These are phyloP conservation scores for Termitomyces sp. DNA, from an alignment of 768 basidiomycete genomes.

Conservation along the genomic window DNA sequence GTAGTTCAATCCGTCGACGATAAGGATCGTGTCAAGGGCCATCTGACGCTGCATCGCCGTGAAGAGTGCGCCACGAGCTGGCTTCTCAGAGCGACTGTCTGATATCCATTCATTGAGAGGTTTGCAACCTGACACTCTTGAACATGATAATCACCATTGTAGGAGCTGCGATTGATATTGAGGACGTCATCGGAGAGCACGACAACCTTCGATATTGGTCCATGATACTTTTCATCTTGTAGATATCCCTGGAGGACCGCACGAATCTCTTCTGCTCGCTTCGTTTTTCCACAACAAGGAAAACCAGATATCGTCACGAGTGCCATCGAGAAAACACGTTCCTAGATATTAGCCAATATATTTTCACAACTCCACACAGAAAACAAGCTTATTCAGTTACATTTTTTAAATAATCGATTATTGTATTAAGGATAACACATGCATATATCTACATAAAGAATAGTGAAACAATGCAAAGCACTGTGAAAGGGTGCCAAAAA, in stretches of 20 bases:
- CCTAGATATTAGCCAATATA: too few species aligned
- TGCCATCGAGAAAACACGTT: constrained; percentile 61
- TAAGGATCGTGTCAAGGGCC: constrained; percentile 69
- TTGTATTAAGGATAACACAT: too few species aligned
- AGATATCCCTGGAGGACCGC: constrained; percentile 53
- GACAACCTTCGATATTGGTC: constrained; percentile 41
- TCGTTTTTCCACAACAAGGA: constrained; percentile 85
- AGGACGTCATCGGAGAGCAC: constrained; percentile 76
- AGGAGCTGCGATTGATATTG: constrained; percentile 59
- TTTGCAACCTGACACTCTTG: not conserved
- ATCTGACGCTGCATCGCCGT: constrained; percentile 78
- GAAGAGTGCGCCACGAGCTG: constrained; percentile 80
- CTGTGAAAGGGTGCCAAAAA: constrained; percentile 65
- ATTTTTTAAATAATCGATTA: not conserved
- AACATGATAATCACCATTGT: constrained; percentile 59
- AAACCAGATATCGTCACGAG: constrained; percentile 86
- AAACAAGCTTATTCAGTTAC: too few species aligned
- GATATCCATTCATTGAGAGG: constrained; percentile 1
- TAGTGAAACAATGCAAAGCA: constrained; percentile 20
- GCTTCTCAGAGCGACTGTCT: constrained; percentile 86
- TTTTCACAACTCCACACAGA: too few species aligned
- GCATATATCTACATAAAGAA: not conserved
- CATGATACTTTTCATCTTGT: constrained; percentile 45
- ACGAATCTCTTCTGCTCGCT: constrained; percentile 64
- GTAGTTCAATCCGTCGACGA: constrained; percentile 92